A percentile compares a stretch with the other conserved stretches of the same genome.
phyloP scores from a whole-genome alignment of 768 basidiomycete species.

The Polyporus arcularius region DNA sequence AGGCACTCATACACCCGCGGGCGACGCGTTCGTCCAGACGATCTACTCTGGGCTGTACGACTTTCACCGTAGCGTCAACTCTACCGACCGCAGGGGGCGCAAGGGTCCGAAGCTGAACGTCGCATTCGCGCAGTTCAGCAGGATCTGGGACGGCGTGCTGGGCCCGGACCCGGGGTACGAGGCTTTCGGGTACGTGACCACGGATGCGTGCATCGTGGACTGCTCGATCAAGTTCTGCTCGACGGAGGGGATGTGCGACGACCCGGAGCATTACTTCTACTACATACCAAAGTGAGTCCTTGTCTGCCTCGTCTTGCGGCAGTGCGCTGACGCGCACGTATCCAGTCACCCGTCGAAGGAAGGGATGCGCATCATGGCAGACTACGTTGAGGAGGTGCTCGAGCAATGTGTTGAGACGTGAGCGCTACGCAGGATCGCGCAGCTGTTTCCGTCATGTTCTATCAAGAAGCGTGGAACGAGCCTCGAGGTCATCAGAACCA shows the following conservation, averaged over 20 bases:
- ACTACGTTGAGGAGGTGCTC: constrained; percentile 47
- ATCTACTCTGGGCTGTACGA: constrained; percentile 43
- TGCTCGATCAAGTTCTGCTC: constrained; percentile 17
- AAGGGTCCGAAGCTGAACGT: constrained; percentile 33
- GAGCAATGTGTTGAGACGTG: constrained; percentile 25
- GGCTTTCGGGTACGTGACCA: constrained; percentile 51
- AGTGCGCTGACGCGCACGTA: background rate
- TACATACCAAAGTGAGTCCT: constrained; percentile 49
- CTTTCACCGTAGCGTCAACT: constrained; percentile 30
- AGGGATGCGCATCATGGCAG: constrained; percentile 54
- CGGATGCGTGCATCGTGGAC: constrained; percentile 21
- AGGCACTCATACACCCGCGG: constrained; percentile 40
- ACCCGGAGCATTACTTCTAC: constrained; percentile 50
- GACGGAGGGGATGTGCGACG: constrained; percentile 26
- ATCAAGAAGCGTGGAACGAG: too few relatives aligned
- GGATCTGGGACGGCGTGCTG: constrained; percentile 54
- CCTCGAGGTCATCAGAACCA: too few relatives aligned
- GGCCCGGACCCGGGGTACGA: constrained; percentile 42
- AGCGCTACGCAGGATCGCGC: background rate
- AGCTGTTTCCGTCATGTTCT: too few relatives aligned
- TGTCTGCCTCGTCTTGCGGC: too few relatives aligned
- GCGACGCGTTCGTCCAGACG: constrained; percentile 49
- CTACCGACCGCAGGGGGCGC: constrained; percentile 6
- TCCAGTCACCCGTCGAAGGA: constrained; percentile 51
- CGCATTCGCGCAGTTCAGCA: constrained; percentile 46